Evolutionary conservation across 768 basidiomycete species (phyloP).

Genomic region (Leccinum aurantiacum): DNA sequence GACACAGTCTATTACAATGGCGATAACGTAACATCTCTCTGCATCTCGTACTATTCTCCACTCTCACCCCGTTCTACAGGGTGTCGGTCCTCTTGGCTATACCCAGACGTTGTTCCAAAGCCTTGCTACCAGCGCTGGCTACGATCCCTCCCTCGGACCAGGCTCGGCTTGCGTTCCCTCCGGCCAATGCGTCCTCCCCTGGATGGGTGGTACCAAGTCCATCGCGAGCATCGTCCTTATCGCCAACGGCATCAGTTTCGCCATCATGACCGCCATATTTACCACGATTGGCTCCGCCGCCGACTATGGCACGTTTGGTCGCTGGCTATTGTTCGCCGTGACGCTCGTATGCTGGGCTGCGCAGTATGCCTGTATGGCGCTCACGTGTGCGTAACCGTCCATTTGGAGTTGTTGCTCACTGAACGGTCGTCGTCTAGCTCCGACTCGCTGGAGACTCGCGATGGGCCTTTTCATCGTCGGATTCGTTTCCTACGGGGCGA

Average conservation of each 20-base stretch:
- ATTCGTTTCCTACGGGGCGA: slow-evolving; percentile 78
- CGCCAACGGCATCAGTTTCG: slow-evolving; percentile 75
- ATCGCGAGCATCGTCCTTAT: slow-evolving; percentile 77
- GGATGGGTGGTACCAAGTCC: slow-evolving; percentile 70
- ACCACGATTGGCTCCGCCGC: slow-evolving; percentile 63
- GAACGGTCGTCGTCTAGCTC: slow-evolving; percentile 38
- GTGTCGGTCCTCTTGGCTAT: slow-evolving; percentile 67
- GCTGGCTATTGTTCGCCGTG: slow-evolving; percentile 70
- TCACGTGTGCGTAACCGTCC: slow-evolving; percentile 55
- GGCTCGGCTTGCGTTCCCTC: slow-evolving; percentile 71
- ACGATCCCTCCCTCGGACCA: slow-evolving; percentile 65
- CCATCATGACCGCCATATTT: slow-evolving; percentile 78
- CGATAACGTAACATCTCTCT: slow-evolving; percentile 54
- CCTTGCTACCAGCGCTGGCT: slow-evolving; percentile 70
- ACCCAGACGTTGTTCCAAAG: slow-evolving; percentile 75
- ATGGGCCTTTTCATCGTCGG: slow-evolving; percentile 82
- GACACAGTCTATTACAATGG: slow-evolving; percentile 76
- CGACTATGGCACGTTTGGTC: slow-evolving; percentile 53
- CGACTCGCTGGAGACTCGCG: slow-evolving; percentile 68
- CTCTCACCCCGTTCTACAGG: slow-evolving; percentile 37
- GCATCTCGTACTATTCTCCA: not conserved
- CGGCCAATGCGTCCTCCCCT: slow-evolving; percentile 76
- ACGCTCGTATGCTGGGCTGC: slow-evolving; percentile 80
- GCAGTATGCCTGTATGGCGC: slow-evolving; percentile 73
- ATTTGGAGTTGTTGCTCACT: not conserved